Percentiles rank a stretch among this genome's conserved stretches.
phyloP scores from a whole-genome alignment of 257 asterid species.

The Capsicum baccatum region DNA sequence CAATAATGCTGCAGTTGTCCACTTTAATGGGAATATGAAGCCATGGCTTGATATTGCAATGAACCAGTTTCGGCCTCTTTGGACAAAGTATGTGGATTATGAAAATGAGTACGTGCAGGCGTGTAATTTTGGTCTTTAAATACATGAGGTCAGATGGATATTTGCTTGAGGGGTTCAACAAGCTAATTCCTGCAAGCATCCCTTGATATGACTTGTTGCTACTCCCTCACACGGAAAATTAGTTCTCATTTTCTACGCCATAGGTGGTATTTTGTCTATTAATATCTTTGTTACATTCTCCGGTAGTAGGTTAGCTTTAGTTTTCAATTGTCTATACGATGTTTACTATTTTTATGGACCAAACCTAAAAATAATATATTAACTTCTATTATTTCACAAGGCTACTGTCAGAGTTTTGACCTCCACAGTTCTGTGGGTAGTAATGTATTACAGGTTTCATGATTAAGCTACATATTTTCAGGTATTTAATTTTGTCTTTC shows the following conservation, averaged over 20 bases:
- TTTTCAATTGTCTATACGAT: conserved; percentile 50
- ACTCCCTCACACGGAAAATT: conserved; percentile 49
- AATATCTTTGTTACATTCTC: conserved; percentile 35
- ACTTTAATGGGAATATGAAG: conserved; percentile 85
- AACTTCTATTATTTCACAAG: neutral
- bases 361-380: conserved; percentile 17
- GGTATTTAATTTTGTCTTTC: neutral
- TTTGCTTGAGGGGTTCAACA: conserved; percentile 40
- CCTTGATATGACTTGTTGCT: conserved; percentile 34
- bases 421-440: neutral
- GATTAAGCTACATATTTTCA: conserved; percentile 4
- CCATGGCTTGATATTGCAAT: conserved; percentile 96
- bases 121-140: conserved; percentile 81
- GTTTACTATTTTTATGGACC: conserved; percentile 29
- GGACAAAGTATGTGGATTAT: conserved; percentile 84
- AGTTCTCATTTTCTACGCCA: conserved; percentile 37
- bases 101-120: conserved; percentile 75
- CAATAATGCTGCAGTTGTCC: conserved; percentile 83
- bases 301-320: conserved; percentile 37
- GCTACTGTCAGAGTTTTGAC: neutral
- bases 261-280: conserved; percentile 36
- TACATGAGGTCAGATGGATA: conserved; percentile 31
- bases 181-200: conserved; percentile 43
- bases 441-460: neutral
- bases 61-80: conserved; percentile 70